Conservation (phyloP, 371 early-diverging fungal species). For the Basidiobolus meristosporus region DNA sequence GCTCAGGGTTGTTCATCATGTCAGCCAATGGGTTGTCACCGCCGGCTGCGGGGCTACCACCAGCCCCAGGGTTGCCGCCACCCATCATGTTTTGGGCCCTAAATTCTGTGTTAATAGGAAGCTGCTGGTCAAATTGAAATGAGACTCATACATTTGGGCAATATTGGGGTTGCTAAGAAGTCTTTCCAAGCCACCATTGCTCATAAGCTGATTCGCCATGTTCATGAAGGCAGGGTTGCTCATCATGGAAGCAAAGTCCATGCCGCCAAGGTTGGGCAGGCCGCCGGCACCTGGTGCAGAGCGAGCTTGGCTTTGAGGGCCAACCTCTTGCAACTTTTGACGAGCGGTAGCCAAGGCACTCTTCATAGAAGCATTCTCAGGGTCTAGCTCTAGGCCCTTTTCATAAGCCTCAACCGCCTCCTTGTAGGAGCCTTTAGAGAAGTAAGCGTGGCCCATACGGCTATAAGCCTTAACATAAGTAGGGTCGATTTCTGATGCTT, state of each 20-base stretch:
- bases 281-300: conserved; percentile 7
- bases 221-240: conserved; percentile 82
- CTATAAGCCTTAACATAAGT: conserved; percentile 83
- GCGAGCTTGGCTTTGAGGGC: conserved; percentile 1
- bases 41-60: background rate
- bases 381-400: conserved; percentile 79
- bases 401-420: conserved; percentile 83
- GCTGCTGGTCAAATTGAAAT: no score
- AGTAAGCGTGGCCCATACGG: conserved; percentile 86
- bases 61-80: conserved; percentile 18
- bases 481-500: conserved; percentile 71
- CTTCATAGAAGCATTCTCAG: conserved; percentile 54
- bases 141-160: conserved; percentile 72
- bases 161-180: conserved; percentile 81
- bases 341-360: conserved; percentile 36
- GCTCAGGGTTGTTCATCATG: conserved; percentile 3
- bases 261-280: conserved; percentile 4
- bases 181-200: no score
- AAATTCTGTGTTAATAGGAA: no score
- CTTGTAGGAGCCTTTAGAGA: conserved; percentile 56
- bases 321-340: conserved; percentile 17
- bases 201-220: conserved; percentile 92
- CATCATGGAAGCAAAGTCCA: conserved; percentile 49
- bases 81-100: conserved; percentile 64
- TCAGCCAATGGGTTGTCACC: conserved; percentile 1